Evolutionary conservation across 805 yeast genomes (phyloP).

Genomic region (Wickerhamiella kurtzmanii): DNA sequence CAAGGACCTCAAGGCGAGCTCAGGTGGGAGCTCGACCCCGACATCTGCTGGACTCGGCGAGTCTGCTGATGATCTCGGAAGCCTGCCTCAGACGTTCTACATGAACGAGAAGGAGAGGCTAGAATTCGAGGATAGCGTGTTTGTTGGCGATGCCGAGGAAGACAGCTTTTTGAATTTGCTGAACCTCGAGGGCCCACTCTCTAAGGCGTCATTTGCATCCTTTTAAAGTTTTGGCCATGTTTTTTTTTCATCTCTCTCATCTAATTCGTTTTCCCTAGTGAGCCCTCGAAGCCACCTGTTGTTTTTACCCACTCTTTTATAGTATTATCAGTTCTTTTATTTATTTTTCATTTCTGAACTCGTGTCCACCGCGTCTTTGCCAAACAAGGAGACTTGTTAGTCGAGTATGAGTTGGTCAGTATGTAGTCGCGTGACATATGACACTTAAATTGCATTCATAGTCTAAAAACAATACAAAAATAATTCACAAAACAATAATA

Average conservation of each 20-base stretch:
- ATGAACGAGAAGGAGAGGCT: not conserved
- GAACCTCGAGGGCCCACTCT: not conserved
- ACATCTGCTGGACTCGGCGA: not conserved
- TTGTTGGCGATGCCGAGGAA: not conserved
- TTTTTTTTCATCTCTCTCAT: too few species aligned
- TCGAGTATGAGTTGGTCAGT: too few species aligned
- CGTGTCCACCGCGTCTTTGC: too few species aligned
- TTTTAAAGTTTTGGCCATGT: not conserved
- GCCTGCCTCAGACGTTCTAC: constrained; percentile 2
- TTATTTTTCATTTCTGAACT: not conserved
- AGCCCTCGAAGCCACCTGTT: too few species aligned
- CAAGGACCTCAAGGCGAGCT: too few species aligned
- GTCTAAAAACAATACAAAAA: not conserved
- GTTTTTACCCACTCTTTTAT: too few species aligned
- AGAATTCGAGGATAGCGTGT: not conserved
- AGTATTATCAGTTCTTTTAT: not conserved
- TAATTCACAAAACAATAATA: too few species aligned
- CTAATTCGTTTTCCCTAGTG: too few species aligned
- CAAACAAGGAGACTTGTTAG: too few species aligned
- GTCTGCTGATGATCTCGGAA: not conserved
- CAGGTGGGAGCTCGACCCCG: not conserved
- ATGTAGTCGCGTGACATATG: too few species aligned
- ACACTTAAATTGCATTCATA: too few species aligned
- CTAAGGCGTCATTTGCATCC: not conserved
- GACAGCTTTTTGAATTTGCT: not conserved